Conservation (phyloP, 129 eudicot genomes). For the Ambrosia artemisiifolia region DNA sequence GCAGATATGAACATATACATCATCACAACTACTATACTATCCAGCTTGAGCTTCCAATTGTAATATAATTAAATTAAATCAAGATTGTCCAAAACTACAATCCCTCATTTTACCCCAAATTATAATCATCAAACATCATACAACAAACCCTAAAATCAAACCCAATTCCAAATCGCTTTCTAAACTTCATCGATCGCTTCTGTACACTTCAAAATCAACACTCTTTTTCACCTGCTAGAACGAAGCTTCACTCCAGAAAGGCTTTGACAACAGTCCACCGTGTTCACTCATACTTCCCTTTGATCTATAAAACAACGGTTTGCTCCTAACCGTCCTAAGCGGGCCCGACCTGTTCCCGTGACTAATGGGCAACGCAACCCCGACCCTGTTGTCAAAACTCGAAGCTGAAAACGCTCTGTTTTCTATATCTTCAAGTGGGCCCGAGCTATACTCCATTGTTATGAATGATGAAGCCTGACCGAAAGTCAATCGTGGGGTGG, state of each 20-base stretch:
- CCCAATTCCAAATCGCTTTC: constrained; percentile 26
- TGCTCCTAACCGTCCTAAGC: constrained; percentile 65
- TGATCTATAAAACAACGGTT: constrained; percentile 58
- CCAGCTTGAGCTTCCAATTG: constrained; percentile 34
- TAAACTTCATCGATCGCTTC: constrained; percentile 31
- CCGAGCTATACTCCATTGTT: constrained; percentile 91
- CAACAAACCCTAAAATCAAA: constrained; percentile 26
- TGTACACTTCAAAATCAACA: constrained; percentile 59
- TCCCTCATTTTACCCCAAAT: constrained; percentile 8
- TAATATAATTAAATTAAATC: constrained; percentile 42
- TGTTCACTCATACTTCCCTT: constrained; percentile 88
- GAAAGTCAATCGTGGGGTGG: constrained; percentile 52
- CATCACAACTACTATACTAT: constrained; percentile 27
- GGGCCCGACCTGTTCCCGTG: constrained; percentile 90
- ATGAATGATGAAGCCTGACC: constrained; percentile 71
- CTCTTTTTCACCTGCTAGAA: constrained; percentile 26
- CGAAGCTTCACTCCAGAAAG: constrained; percentile 63
- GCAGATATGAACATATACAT: constrained; percentile 35
- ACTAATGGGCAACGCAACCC: constrained; percentile 42
- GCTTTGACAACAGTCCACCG: constrained; percentile 52
- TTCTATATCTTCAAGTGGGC: constrained; percentile 70
- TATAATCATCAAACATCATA: constrained; percentile 30
- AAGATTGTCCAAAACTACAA: constrained; percentile 45
- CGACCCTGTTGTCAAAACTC: constrained; percentile 43
- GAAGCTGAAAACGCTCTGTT: constrained; percentile 61